Base-by-base conservation (phyloP, 495 filamentous ascomycete species). In the Melanomma pulvis-pyrius region DNA sequence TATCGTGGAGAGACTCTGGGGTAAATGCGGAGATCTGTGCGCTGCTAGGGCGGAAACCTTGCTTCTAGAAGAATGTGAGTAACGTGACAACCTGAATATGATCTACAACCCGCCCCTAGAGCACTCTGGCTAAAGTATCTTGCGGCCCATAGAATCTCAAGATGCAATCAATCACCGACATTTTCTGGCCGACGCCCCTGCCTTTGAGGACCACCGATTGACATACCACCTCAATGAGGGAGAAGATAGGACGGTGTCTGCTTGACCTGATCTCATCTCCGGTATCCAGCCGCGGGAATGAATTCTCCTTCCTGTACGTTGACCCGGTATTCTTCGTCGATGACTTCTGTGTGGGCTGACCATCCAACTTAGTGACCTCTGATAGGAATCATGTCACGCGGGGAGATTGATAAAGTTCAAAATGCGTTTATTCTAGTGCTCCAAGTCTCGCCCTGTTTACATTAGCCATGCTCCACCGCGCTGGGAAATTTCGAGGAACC, bases 21-120 rank as follows among this genome's bases (percentile, higher is more conserved):
- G 67, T 69, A 69, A 69, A 34, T 65, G 67, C 56, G 67, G 67
- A 63, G 67, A 65, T 65, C 67, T 69, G 67, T 69, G 67, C 67
- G 61, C 29, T 26, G 32, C 32, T 46, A 30, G 2, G 41, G 1
- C n/a, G 29, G 32, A 9, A 47, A 17, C 44, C 59, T 34, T 58
- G 58, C 51, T 68, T 68, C 65, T 68, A 63, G 65, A 68, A 68
- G 53, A 41, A 50, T 32, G 57, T 21, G 44, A 39, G 54, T 68
- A 68, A 69, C 61, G 67, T 64, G 67, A 69, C 47, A 29, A 30
- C n/a, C 50, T 26, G 24, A 28, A 17, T 21, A 32, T 56, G 53
- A 36, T 65, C 26, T 32, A 24, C 21, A 59, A n/a, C 47, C 52
- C 29, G 41, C 34, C 47, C 25, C 19, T 46, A 54, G 49, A 44